Percentiles rank a stretch among this genome's conserved stretches.
Conservation (phyloP, 805 yeast species). For the Groenewaldozyma salmanticensis region DNA sequence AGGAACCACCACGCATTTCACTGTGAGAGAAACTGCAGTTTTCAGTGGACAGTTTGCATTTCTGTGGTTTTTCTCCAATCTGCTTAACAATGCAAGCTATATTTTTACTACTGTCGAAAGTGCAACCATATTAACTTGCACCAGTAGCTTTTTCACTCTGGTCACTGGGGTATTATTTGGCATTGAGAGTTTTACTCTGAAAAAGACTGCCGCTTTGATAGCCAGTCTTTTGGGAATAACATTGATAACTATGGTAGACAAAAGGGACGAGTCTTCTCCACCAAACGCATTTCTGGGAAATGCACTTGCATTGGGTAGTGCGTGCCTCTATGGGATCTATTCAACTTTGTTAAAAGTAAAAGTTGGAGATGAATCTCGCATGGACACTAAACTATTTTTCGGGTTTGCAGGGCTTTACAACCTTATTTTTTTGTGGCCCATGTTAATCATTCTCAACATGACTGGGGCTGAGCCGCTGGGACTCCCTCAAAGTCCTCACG, state of each 20-base stretch:
- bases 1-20: conserved; percentile 9
- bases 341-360: conserved; percentile 71
- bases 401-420: conserved; percentile 92
- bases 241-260: conserved; percentile 53
- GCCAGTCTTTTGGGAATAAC: conserved; percentile 71
- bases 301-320: conserved; percentile 69
- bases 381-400: conserved; percentile 81
- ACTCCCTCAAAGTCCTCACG: conserved; percentile 47
- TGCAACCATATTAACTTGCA: conserved; percentile 86
- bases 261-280: conserved; percentile 17
- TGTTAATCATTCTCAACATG: conserved; percentile 54
- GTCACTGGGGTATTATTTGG: conserved; percentile 64
- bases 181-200: conserved; percentile 56
- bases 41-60: conserved; percentile 75
- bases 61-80: conserved; percentile 85
- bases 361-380: conserved; percentile 61
- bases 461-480: conserved; percentile 61
- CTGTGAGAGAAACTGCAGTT: conserved; percentile 51
- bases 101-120: conserved; percentile 87
- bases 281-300: conserved; percentile 48
- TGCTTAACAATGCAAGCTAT: conserved; percentile 79
- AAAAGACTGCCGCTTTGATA: conserved; percentile 60
- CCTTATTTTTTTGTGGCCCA: conserved; percentile 70
- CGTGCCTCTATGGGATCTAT: conserved; percentile 84
- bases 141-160: conserved; percentile 88